Evolutionary conservation across 2,329 filamentous ascomycete species (phyloP).

Genomic region (Magnaporthiopsis poae): DNA sequence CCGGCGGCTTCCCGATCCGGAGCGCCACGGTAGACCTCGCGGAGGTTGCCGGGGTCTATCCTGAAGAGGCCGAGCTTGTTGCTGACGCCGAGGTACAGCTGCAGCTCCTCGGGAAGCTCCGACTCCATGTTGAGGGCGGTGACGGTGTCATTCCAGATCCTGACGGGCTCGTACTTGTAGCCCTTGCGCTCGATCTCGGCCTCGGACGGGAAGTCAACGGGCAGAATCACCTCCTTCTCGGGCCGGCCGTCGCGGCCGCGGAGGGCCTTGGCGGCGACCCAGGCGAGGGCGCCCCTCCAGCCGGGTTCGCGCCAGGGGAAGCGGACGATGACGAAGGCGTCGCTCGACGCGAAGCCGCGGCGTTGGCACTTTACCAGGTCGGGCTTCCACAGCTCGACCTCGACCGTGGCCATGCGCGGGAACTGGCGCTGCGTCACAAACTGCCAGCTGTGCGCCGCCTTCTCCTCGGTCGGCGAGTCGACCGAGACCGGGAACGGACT

Average conservation of each 20-base stretch:
- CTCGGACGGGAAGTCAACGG: conserved; percentile 50
- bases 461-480: conserved; percentile 23
- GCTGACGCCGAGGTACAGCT: conserved; percentile 55
- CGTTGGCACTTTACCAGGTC: conserved; percentile 47
- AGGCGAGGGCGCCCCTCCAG: conserved; percentile 35
- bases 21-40: conserved; percentile 52
- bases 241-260: conserved; percentile 39
- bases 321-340: conserved; percentile 54
- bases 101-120: conserved; percentile 53
- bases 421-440: conserved; percentile 62
- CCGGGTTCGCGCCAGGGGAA: conserved; percentile 53
- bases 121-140: conserved; percentile 45
- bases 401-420: conserved; percentile 61
- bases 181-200: conserved; percentile 47
- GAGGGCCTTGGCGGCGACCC: conserved; percentile 40
- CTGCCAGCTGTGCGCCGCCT: conserved; percentile 48
- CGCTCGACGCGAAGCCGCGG: conserved; percentile 31
- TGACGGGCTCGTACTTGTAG: conserved; percentile 52
- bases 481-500: conserved; percentile 34
- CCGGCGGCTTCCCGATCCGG: conserved; percentile 48
- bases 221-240: conserved; percentile 56
- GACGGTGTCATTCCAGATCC: conserved; percentile 52
- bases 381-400: conserved; percentile 58
- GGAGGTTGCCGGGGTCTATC: conserved; percentile 45
- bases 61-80: conserved; percentile 60